Percentiles rank a stretch among this genome's conserved stretches.
phyloP scores from a whole-genome alignment of 345 rosid genomes.

The Populus nigra region DNA sequence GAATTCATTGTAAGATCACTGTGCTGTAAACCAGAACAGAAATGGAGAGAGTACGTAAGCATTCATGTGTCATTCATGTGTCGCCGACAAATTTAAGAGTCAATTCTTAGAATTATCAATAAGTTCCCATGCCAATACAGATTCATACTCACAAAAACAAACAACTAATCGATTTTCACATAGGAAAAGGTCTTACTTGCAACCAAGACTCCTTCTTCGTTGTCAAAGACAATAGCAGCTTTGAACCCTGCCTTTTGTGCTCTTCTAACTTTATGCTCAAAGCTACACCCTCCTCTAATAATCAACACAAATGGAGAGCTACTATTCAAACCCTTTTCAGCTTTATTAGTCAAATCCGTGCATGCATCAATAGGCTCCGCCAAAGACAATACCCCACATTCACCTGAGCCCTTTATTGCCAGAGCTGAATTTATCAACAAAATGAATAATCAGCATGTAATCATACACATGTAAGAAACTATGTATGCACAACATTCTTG shows the following conservation, averaged over 20 bases:
- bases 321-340: conserved; percentile 32
- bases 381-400: conserved; percentile 53
- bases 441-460: conserved; percentile 3
- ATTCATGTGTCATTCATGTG: too few relatives aligned
- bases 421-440: conserved; percentile 54
- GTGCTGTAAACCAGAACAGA: background rate
- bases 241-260: conserved; percentile 82
- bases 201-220: conserved; percentile 59
- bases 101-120: background rate
- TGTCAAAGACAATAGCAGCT: conserved; percentile 71
- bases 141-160: background rate
- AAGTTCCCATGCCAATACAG: background rate
- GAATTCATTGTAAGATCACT: background rate
- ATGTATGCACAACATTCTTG: background rate
- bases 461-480: background rate
- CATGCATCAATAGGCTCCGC: conserved; percentile 85
- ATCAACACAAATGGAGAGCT: conserved; percentile 62
- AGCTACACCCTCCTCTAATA: conserved; percentile 82
- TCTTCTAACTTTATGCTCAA: conserved; percentile 82
- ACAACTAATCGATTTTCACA: background rate
- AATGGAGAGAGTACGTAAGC: background rate
- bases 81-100: background rate
- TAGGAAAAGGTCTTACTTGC: conserved; percentile 58
- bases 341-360: conserved; percentile 48
- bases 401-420: conserved; percentile 59